A percentile compares a stretch with the other conserved stretches of the same genome.
These are phyloP conservation scores for Fonsecaea erecta DNA, from an alignment of 2,329 filamentous ascomycete genomes.

Conservation along the genomic window DNA sequence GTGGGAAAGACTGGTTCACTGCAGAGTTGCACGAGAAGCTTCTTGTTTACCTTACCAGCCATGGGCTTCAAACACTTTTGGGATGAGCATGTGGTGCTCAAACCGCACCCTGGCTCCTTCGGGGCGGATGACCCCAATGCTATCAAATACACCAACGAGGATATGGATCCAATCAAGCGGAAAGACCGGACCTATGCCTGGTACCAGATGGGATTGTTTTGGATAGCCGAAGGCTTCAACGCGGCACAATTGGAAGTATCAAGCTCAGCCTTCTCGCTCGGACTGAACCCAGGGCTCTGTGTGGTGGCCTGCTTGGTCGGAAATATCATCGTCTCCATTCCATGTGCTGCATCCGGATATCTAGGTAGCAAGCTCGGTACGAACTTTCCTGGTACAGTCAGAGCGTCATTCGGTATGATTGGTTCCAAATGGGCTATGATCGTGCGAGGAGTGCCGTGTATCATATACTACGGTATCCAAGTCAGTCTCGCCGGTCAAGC, in stretches of 20 bases:
- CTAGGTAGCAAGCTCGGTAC: constrained; percentile 18
- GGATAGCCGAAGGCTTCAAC: constrained; percentile 26
- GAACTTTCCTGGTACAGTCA: constrained; percentile 19
- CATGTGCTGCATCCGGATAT: constrained; percentile 24
- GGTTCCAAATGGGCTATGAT: constrained; percentile 22
- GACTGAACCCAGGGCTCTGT: constrained; percentile 21
- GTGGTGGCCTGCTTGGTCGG: constrained; percentile 21
- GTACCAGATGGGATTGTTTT: constrained; percentile 27
- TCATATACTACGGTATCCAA: constrained; percentile 24
- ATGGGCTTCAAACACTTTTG: constrained; percentile 21
- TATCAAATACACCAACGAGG: constrained; percentile 20
- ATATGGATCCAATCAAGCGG: constrained; percentile 24
- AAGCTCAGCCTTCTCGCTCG: constrained; percentile 24
- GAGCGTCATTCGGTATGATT: constrained; percentile 19
- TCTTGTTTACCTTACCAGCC: background rate
- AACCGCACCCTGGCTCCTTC: constrained; percentile 22
- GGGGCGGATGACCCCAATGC: constrained; percentile 18
- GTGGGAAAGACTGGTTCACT: background rate
- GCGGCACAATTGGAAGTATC: constrained; percentile 22
- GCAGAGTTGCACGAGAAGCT: background rate
- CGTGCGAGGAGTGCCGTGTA: constrained; percentile 18
- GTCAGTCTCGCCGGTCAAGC: constrained; percentile 21
- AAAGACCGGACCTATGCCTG: constrained; percentile 25
- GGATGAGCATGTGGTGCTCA: constrained; percentile 23
- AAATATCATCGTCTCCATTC: constrained; percentile 25